Percentiles rank a stretch among this genome's conserved stretches.
These are phyloP conservation scores for Hypomontagnella submonticulosa DNA, from an alignment of 495 filamentous ascomycete genomes.

Conservation along the genomic window DNA sequence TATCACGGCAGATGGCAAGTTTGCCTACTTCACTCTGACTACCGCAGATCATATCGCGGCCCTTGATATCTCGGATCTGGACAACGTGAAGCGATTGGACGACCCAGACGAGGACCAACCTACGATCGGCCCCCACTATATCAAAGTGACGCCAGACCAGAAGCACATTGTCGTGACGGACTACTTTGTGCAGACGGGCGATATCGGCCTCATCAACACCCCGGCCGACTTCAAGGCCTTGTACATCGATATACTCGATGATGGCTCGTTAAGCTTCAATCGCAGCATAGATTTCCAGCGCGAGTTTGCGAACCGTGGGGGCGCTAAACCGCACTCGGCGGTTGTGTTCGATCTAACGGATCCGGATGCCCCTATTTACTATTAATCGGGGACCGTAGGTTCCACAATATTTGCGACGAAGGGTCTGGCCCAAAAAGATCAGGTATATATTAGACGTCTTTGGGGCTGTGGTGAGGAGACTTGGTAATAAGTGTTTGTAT, in stretches of 20 bases:
- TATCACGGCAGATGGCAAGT: conserved; percentile 68
- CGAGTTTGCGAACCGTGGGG: conserved; percentile 64
- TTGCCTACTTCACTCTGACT: conserved; percentile 69
- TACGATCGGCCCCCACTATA: conserved; percentile 70
- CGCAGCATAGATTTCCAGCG: conserved; percentile 66
- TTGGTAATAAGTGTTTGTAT: too few relatives aligned
- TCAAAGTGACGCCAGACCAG: conserved; percentile 73
- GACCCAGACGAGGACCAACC: conserved; percentile 68
- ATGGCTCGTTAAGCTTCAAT: conserved; percentile 68
- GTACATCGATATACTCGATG: conserved; percentile 67
- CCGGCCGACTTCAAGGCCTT: conserved; percentile 71
- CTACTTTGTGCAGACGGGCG: conserved; percentile 73
- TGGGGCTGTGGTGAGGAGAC: too few relatives aligned
- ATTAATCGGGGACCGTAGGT: conserved; percentile 31
- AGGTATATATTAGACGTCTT: too few relatives aligned
- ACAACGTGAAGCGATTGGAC: conserved; percentile 69
- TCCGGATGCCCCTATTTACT: conserved; percentile 54
- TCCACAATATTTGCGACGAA: background rate
- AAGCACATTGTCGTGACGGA: conserved; percentile 71
- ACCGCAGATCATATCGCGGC: conserved; percentile 72
- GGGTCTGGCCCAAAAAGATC: too few relatives aligned
- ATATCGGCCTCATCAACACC: conserved; percentile 70
- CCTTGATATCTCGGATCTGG: conserved; percentile 70
- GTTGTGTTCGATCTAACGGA: conserved; percentile 71
- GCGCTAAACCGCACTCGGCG: conserved; percentile 68